phyloP scores from a whole-genome alignment of 768 basidiomycete genomes.

The Wakefieldia striispora region DNA sequence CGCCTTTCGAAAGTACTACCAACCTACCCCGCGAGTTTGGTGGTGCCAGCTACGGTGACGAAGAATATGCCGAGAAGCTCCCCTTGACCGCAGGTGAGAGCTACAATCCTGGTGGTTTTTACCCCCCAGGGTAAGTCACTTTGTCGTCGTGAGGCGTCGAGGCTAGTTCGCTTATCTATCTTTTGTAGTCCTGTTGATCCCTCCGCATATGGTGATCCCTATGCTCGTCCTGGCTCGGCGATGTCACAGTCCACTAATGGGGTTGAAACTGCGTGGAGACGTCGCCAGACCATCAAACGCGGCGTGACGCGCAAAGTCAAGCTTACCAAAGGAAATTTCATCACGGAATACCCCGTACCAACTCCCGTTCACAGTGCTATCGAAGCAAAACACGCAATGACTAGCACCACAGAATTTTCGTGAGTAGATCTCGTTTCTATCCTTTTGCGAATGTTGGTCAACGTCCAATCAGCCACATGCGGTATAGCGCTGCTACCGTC shows the following conservation, averaged over 20 bases:
- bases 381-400: constrained; percentile 71
- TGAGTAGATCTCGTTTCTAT: constrained; percentile 38
- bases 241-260: constrained; percentile 56
- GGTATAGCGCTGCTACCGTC: constrained; percentile 88
- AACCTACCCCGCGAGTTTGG: constrained; percentile 55
- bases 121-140: constrained; percentile 66
- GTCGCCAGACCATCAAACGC: constrained; percentile 89
- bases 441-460: not conserved
- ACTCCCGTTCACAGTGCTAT: constrained; percentile 80
- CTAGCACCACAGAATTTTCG: constrained; percentile 88
- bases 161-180: constrained; percentile 2
- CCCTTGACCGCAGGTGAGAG: constrained; percentile 62
- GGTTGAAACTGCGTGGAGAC: constrained; percentile 60
- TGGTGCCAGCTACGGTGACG: constrained; percentile 50
- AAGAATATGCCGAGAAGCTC: constrained; percentile 74
- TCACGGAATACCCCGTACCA: constrained; percentile 86
- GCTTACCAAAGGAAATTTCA: constrained; percentile 90
- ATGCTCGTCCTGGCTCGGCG: constrained; percentile 50
- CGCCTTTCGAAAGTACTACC: constrained; percentile 57
- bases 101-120: constrained; percentile 58
- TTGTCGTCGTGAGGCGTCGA: not conserved
- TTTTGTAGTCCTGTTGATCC: constrained; percentile 51
- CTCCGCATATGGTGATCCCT: constrained; percentile 65
- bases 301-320: constrained; percentile 94
- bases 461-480: constrained; percentile 61